A percentile compares a stretch with the other conserved stretches of the same genome.
These are phyloP conservation scores for Talaromyces sp. DNA, from an alignment of 2,329 filamentous ascomycete genomes.

Conservation along the genomic window DNA sequence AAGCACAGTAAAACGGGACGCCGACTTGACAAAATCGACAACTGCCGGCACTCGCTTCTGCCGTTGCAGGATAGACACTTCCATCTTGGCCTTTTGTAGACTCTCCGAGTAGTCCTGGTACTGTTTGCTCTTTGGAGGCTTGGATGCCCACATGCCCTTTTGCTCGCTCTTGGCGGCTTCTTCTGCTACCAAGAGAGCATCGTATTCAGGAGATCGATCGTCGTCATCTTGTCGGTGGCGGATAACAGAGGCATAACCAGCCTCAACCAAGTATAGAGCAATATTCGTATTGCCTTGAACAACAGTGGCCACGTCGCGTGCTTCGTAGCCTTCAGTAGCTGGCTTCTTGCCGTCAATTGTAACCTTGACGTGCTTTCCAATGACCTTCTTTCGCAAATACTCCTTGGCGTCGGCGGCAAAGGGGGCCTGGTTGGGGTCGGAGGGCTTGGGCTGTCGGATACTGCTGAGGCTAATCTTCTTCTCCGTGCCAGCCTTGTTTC, in stretches of 20 bases:
- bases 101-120: slow-evolving; percentile 89
- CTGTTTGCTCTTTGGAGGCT: slow-evolving; percentile 74
- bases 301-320: slow-evolving; percentile 88
- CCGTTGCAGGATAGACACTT: slow-evolving; percentile 77
- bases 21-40: slow-evolving; percentile 97
- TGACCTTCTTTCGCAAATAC: slow-evolving; percentile 85
- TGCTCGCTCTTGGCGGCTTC: slow-evolving; percentile 70
- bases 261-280: slow-evolving; percentile 78
- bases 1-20: slow-evolving; percentile 85
- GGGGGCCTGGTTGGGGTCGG: slow-evolving; percentile 78
- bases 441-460: slow-evolving; percentile 83
- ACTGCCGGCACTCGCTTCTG: slow-evolving; percentile 90
- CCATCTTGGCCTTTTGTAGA: slow-evolving; percentile 91
- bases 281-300: slow-evolving; percentile 81
- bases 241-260: slow-evolving; percentile 89
- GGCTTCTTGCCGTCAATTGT: slow-evolving; percentile 86
- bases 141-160: slow-evolving; percentile 93
- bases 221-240: slow-evolving; percentile 92
- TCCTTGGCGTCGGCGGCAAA: slow-evolving; percentile 95
- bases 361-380: slow-evolving; percentile 91
- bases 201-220: slow-evolving; percentile 89
- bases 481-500: slow-evolving; percentile 77
- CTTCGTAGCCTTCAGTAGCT: slow-evolving; percentile 84
- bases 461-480: slow-evolving; percentile 91
- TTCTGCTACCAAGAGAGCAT: slow-evolving; percentile 48